Conservation (phyloP, 257 asterid species). For the Penstemon eatonii region DNA sequence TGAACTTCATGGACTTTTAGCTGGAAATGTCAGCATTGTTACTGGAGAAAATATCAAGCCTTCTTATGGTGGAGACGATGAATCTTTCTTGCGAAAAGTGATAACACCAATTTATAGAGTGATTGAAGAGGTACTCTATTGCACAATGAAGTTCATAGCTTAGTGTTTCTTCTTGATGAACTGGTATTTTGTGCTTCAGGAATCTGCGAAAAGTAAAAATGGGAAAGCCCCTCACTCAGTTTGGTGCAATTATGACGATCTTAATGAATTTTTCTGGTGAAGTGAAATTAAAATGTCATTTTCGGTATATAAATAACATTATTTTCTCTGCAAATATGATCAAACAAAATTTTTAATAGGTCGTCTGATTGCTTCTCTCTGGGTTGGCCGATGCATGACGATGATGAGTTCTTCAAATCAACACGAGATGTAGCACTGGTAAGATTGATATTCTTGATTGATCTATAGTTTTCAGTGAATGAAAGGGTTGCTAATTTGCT, state of each 20-base stretch:
- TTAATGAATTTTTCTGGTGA: conserved; percentile 71
- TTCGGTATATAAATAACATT: neutral
- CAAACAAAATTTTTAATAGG: conserved; percentile 30
- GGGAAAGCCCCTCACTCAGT: conserved; percentile 61
- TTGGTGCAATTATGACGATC: conserved; percentile 79
- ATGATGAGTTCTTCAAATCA: conserved; percentile 62
- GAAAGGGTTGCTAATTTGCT: conserved; percentile 11
- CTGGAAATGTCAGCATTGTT: conserved; percentile 69
- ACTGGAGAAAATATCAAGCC: conserved; percentile 78
- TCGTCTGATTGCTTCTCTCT: conserved; percentile 64
- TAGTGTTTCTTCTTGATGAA: neutral
- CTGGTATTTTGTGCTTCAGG: conserved; percentile 38
- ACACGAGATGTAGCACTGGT: conserved; percentile 39
- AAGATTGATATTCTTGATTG: conserved; percentile 2
- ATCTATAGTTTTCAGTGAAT: too few species aligned
- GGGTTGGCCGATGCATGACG: conserved; percentile 83
- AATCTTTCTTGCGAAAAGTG: conserved; percentile 60
- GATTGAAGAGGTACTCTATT: conserved; percentile 50
- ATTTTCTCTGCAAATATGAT: neutral
- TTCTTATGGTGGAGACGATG: conserved; percentile 78
- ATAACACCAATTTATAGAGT: conserved; percentile 71
- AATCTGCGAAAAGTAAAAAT: conserved; percentile 54
- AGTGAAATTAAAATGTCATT: neutral
- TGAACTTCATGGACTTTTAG: conserved; percentile 71
- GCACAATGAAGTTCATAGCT: neutral